Evolutionary conservation across 805 yeast genomes (phyloP), one percentile per base, ranked within the genome.

Genomic region (Cyberlindnera bimundalis): DNA sequence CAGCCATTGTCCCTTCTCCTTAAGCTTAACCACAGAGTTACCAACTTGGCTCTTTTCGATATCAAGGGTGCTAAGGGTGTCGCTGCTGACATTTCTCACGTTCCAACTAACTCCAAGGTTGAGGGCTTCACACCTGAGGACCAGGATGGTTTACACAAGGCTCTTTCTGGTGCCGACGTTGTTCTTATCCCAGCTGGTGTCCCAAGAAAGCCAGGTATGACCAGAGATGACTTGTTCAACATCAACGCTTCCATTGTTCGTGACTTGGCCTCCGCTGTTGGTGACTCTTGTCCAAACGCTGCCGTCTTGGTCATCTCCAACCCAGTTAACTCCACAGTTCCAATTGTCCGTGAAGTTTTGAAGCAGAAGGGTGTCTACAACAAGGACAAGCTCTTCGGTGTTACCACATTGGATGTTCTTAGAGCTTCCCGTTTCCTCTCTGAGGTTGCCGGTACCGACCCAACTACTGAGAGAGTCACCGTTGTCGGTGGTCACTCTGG

Each of bases 401-500:
- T 89, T 65, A 89, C 97, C 73, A 90, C 96, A 47, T 76, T 89
- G 63, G 97, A 90, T 63, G 84, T 83, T 43, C 78, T 90, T 62
- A 83, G 97, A 71, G 82, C 96, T 87, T 45, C 81, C 91, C 70
- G 90, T 87, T 73, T 83, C 89, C 56, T 78, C 78, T 65, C 73
- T 66, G 65, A 79, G 69, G 61, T 78, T 60, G 78, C 71, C 40
- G 76, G 77, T 59, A 74, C 76, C 51, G 53, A 79, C 88, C 60
- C 78, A 84, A 73, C 96, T 95, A 63, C 74, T 53, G 95, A 85
- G 75, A 71, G 67, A 53, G 86, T 89, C 52, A 77, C 87, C 52
- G 96, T 90, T 61, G 91, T 90, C 52, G 97, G 97, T 66, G 97
- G 97, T 58, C 97, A 89, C 81, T 87, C 96, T 45, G 97, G 97